Evolutionary conservation across 371 early-diverging fungal genomes (phyloP).

Genomic region (Rhizopus arrhizus): DNA sequence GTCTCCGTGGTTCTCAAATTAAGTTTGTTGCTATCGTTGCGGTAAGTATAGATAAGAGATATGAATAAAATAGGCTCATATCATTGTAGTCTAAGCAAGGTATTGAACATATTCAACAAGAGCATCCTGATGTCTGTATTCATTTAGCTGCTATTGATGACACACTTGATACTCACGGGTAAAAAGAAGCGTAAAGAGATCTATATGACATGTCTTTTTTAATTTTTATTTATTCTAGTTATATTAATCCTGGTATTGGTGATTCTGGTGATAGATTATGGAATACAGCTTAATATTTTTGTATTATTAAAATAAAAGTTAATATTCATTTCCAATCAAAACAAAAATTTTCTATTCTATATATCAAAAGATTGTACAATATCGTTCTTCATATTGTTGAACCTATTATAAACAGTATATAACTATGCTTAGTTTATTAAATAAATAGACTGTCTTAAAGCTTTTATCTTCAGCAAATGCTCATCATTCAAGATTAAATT

Average conservation of each 20-base stretch:
- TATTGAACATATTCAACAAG: constrained; percentile 55
- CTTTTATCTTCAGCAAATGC: too few relatives aligned
- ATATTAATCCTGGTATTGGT: constrained; percentile 76
- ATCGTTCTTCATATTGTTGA: too few relatives aligned
- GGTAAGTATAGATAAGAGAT: constrained; percentile 32
- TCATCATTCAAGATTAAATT: too few relatives aligned
- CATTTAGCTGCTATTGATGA: constrained; percentile 74
- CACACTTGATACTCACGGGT: constrained; percentile 63
- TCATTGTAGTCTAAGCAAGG: constrained; percentile 56
- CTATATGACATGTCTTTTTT: neutral
- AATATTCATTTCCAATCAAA: too few relatives aligned
- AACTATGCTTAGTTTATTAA: too few relatives aligned
- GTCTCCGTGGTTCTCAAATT: constrained; percentile 63
- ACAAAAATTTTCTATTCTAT: too few relatives aligned
- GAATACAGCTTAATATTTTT: constrained; percentile 44
- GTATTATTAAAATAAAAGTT: neutral
- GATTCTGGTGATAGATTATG: constrained; percentile 80
- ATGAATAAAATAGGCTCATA: neutral
- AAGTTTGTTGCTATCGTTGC: constrained; percentile 72
- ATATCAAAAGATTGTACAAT: too few relatives aligned
- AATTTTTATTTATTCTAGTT: constrained; percentile 31
- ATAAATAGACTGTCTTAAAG: too few relatives aligned
- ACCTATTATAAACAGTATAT: too few relatives aligned
- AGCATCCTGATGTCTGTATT: constrained; percentile 78
- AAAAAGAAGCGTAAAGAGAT: constrained; percentile 4